phyloP scores from a whole-genome alignment of 129 eudicot genomes.

The Erigeron canadensis region DNA sequence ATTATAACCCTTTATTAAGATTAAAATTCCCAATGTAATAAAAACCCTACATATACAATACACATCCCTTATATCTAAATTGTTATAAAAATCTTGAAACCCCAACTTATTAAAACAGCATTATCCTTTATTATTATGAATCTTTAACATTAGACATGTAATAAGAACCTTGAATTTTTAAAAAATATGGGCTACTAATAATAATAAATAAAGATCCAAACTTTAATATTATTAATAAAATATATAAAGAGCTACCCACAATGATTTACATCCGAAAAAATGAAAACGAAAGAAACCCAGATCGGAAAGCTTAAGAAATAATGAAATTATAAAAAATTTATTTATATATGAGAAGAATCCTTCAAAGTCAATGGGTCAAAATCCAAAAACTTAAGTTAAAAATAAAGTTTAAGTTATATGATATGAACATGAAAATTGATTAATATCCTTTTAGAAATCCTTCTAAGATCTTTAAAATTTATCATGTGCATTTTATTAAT shows the following conservation, averaged over 20 bases:
- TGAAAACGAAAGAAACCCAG: conserved; percentile 19
- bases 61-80: background rate
- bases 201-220: conserved; percentile 45
- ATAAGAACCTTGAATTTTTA: conserved; percentile 28
- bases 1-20: background rate
- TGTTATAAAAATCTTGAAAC: background rate
- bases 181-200: background rate
- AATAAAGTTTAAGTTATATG: too few relatives aligned
- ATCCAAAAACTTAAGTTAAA: background rate
- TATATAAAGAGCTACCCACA: conserved; percentile 28
- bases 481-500: too few relatives aligned
- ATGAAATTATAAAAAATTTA: too few relatives aligned
- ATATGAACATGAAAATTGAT: too few relatives aligned
- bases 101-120: conserved; percentile 14
- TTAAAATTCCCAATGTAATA: too few relatives aligned
- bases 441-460: too few relatives aligned
- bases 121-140: conserved; percentile 20
- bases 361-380: conserved; percentile 20
- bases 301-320: conserved; percentile 15
- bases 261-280: conserved; percentile 27
- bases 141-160: background rate
- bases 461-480: too few relatives aligned
- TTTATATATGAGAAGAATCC: too few relatives aligned
- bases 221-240: conserved; percentile 2
- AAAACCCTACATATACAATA: too few relatives aligned